Evolutionary conservation across 2,329 filamentous ascomycete genomes (phyloP), one percentile per base, ranked within the genome.

Genomic region (Fusarium succisae): DNA sequence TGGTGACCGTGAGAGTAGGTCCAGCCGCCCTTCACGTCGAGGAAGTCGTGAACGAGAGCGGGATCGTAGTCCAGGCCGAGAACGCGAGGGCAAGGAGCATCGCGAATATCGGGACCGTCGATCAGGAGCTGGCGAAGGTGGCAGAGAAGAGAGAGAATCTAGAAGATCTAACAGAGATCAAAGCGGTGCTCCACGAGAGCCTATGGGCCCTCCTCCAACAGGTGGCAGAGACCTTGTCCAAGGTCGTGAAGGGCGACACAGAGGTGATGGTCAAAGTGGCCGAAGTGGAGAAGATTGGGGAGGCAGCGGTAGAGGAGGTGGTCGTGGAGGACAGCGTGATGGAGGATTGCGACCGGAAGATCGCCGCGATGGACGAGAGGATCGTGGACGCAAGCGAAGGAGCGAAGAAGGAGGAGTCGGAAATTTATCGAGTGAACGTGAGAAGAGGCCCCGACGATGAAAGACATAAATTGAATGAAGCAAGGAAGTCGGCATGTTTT

Each of bases 371-470:
- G 68, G 77, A 58, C 75, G 81, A 72, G 79, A 83, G 55, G 82
- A 84, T 39, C 81, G 83, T 20, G 79, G 81, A 39, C 80, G 82
- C 67, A 81, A 84, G 77, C 76, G 83, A 66, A 77, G 81, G 77
- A 88, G 86, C 73, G 87, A 89, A 68, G 88, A 88, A 58, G 84
- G 84, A 26, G 76, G 84, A 26, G 76, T 79, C n/a, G 82, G 81
- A 41, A 72, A 75, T 26, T 67, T 81, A 70, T 73, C 79, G 22
- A 84, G 79, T 75, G 87, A 88, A 44, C 83, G 86, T 66, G 88
- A 90, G 69, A 90, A 90, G 83, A 84, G 88, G 79, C 84, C 82
- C 72, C 85, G 88, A 80, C 85, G 86, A 76, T 88, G 50, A 75
- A 55, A 45, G 68, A 61, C 30, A 84, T 79, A 63, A 56, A 54